Evolutionary conservation across 2,329 filamentous ascomycete species (phyloP).

Genomic region (Claviceps quebecensis): DNA sequence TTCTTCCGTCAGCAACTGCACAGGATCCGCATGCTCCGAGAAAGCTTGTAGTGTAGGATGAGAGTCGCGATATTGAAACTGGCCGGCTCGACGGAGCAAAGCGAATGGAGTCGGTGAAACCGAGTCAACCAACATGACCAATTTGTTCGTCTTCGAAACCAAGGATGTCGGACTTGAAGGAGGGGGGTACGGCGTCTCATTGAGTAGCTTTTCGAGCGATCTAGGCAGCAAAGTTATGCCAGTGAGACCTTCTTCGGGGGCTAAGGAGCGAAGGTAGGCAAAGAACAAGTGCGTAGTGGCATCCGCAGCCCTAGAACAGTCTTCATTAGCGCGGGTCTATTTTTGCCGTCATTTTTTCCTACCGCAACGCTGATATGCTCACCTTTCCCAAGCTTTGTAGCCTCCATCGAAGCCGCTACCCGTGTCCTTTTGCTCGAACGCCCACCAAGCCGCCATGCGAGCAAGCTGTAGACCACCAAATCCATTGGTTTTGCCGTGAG

Average conservation of each 20-base stretch:
- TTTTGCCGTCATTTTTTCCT: neutral
- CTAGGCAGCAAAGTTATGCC: conserved; percentile 79
- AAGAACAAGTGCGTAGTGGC: conserved; percentile 97
- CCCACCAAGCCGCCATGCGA: conserved; percentile 95
- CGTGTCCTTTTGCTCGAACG: conserved; percentile 79
- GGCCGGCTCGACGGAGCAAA: conserved; percentile 74
- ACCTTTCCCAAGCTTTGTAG: conserved; percentile 75
- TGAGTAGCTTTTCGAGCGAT: conserved; percentile 77
- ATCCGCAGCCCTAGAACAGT: conserved; percentile 59
- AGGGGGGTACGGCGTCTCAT: conserved; percentile 90
- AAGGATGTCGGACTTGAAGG: conserved; percentile 62
- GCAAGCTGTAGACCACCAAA: conserved; percentile 88
- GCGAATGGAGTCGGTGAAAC: conserved; percentile 93
- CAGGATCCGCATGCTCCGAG: conserved; percentile 77
- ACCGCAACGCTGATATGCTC: neutral
- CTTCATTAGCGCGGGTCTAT: conserved; percentile 1
- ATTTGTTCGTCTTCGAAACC: conserved; percentile 69
- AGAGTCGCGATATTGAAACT: conserved; percentile 89
- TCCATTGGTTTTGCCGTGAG: conserved; percentile 85
- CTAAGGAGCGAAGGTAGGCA: conserved; percentile 80
- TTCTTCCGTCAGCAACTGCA: conserved; percentile 81
- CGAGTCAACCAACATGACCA: conserved; percentile 91
- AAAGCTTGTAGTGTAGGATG: conserved; percentile 76
- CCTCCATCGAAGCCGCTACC: conserved; percentile 89
- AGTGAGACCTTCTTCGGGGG: conserved; percentile 63